Conservation (phyloP, 73 alveolate species). For the Uronychia setigera region DNA sequence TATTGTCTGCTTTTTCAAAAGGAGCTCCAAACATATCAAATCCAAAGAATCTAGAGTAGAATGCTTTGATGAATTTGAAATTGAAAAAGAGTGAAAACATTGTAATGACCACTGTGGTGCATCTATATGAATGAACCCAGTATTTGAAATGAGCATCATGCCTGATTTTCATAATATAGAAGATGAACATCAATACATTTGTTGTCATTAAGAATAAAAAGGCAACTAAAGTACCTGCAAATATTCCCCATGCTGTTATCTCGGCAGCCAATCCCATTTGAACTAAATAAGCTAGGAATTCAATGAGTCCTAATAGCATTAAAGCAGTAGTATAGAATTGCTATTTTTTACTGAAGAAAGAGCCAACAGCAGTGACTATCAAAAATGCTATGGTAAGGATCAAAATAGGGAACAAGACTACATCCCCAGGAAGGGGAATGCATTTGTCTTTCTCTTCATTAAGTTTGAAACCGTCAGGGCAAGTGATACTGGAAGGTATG, state of each 20-base stretch:
- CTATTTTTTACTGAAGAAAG: not conserved
- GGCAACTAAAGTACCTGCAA: slow-evolving; percentile 28
- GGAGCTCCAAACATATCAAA: slow-evolving; percentile 42
- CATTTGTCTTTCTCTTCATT: slow-evolving; percentile 51
- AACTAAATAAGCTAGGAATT: not conserved
- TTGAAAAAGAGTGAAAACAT: slow-evolving; percentile 28
- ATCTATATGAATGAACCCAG: slow-evolving; percentile 28
- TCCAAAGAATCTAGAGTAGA: slow-evolving; percentile 67
- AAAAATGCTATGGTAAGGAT: slow-evolving; percentile 18
- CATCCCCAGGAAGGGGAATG: slow-evolving; percentile 47
- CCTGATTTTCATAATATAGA: slow-evolving; percentile 27
- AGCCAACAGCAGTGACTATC: slow-evolving; percentile 22
- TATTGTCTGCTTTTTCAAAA: slow-evolving; percentile 20
- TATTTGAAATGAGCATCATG: slow-evolving; percentile 26
- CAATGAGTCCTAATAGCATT: not conserved
- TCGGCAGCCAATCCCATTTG: not conserved
- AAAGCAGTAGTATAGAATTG: not conserved
- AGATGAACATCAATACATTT: slow-evolving; percentile 33
- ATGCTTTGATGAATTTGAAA: slow-evolving; percentile 36
- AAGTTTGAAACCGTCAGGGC: slow-evolving; percentile 49
- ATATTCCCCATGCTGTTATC: slow-evolving; percentile 22
- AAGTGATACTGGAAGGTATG: slow-evolving; percentile 52
- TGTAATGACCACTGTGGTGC: slow-evolving; percentile 35
- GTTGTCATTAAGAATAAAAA: slow-evolving; percentile 15
- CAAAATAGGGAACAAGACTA: slow-evolving; percentile 63